phyloP scores from a whole-genome alignment of 163 green algal species.

The Prototheca wickerhamii region DNA sequence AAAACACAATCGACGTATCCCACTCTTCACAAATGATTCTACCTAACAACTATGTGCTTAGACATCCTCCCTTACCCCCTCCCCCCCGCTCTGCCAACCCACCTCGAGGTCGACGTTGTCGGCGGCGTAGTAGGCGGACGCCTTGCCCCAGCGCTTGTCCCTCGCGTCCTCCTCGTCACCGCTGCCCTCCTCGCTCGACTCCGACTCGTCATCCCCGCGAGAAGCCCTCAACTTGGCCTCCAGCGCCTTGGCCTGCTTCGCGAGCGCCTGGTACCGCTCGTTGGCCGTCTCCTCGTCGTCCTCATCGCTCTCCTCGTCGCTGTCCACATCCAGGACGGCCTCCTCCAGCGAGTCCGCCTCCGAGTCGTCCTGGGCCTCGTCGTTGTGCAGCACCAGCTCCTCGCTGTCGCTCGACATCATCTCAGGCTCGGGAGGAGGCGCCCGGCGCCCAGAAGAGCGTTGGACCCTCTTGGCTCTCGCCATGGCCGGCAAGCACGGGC shows the following conservation, averaged over 20 bases:
- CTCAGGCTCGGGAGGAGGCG: conserved; percentile 4
- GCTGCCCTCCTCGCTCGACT: conserved; percentile 20
- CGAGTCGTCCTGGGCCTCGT: conserved; percentile 22
- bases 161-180: conserved; percentile 28
- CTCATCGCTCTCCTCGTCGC: conserved; percentile 17
- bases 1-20: neutral
- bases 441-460: neutral
- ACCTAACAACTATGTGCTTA: too few species aligned
- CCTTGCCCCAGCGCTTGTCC: conserved; percentile 52
- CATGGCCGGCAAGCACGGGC: neutral
- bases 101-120: conserved; percentile 50
- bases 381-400: conserved; percentile 17
- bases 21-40: too few species aligned
- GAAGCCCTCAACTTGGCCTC: conserved; percentile 50
- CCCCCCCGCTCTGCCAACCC: too few species aligned
- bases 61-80: too few species aligned
- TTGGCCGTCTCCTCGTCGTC: conserved; percentile 30
- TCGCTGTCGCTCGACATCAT: conserved; percentile 22
- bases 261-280: conserved; percentile 36
- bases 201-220: conserved; percentile 40
- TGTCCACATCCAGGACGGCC: conserved; percentile 18
- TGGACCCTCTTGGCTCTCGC: neutral
- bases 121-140: conserved; percentile 71
- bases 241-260: conserved; percentile 49
- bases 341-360: conserved; percentile 15